Percentiles rank a stretch among this genome's conserved stretches.
These are phyloP conservation scores for Nicotiana tomentosiformis DNA, from an alignment of 257 asterid species.

Conservation along the genomic window DNA sequence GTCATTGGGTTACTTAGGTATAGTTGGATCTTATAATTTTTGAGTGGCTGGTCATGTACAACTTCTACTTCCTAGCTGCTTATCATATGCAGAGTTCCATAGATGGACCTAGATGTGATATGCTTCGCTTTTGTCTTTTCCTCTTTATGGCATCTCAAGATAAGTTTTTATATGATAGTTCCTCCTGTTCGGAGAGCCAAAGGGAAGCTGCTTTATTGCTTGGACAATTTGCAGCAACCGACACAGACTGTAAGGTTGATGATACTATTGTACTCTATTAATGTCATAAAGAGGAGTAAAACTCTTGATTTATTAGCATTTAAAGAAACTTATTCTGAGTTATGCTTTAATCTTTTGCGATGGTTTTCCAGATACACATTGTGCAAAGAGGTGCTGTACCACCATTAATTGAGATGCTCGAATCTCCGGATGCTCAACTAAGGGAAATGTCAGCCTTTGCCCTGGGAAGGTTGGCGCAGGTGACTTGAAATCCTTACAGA, in stretches of 20 bases:
- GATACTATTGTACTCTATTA: conserved; percentile 8
- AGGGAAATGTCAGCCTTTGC: conserved; percentile 99
- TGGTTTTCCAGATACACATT: conserved; percentile 67
- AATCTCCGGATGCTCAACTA: conserved; percentile 82
- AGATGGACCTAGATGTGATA: not conserved
- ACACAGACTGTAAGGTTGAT: conserved; percentile 98
- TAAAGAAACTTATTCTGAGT: not conserved
- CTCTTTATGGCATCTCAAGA: not conserved
- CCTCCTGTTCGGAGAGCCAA: conserved; percentile 97
- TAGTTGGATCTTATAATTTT: conserved; percentile 5
- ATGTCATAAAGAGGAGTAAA: not conserved
- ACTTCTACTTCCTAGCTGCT: not conserved
- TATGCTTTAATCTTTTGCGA: not conserved
- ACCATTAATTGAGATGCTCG: conserved; percentile 95
- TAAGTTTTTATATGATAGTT: conserved; percentile 38
- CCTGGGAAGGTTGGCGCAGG: conserved; percentile 98
- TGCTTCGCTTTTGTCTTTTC: not conserved
- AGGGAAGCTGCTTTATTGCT: conserved; percentile 98
- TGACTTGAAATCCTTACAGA: conserved; percentile 19
- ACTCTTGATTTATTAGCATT: not conserved
- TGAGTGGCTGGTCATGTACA: not conserved
- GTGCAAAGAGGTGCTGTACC: conserved; percentile 98
- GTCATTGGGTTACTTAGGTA: conserved; percentile 96
- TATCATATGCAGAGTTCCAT: not conserved
- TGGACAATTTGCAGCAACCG: conserved; percentile 99